Evolutionary conservation across 2,329 filamentous ascomycete genomes (phyloP), one percentile per base, ranked within the genome.

Genomic region (Pseudomassariella vexata): DNA sequence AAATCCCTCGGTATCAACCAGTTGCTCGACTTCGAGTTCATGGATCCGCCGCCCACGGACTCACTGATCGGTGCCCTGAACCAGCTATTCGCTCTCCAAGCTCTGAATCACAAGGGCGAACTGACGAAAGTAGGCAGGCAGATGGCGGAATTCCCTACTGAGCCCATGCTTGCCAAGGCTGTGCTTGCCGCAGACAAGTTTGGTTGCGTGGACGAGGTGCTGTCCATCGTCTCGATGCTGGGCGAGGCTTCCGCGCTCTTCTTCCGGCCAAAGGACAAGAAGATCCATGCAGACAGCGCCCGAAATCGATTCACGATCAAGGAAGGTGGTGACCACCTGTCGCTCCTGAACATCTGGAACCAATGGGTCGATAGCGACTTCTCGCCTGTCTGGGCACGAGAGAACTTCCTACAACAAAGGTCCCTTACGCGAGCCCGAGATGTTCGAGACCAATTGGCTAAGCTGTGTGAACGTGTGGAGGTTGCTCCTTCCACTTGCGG

Each of bases 191-290:
- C 90, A 0, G 85, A 92, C 57, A 84, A 87, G 47, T 84, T 90
- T 45, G 85, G 85, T n/a, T 95, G 90, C 47, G 86, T 95, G 0
- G 86, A 94, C 38, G 92, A 98, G 59, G 79, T 96, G 1, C 66
- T 98, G 11, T 88, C 85, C 0, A 86, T 96, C 29, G 86, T 96
- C n/a, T 79, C 89, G 24, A 95, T 96, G 85, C 73, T 96, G 1
- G 79, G 84, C 39, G 92, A 96, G 61, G 79, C 85, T 2, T 87
- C 82, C 4, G 82, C 88, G 0, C 73, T 98, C 5, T 98, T 95
- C 67, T 94, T 94, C 70, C 75, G 88, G 0, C 89, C 92, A 14
- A 95, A 95, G 55, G 89, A 98, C 62, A 95, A 96, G 68, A 95
- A 95, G 57, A 82, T 95, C 18, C 86, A 95, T 50, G 92, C 92